Conservation (phyloP, 2,329 filamentous ascomycete species). For the Neonectria faginata region DNA sequence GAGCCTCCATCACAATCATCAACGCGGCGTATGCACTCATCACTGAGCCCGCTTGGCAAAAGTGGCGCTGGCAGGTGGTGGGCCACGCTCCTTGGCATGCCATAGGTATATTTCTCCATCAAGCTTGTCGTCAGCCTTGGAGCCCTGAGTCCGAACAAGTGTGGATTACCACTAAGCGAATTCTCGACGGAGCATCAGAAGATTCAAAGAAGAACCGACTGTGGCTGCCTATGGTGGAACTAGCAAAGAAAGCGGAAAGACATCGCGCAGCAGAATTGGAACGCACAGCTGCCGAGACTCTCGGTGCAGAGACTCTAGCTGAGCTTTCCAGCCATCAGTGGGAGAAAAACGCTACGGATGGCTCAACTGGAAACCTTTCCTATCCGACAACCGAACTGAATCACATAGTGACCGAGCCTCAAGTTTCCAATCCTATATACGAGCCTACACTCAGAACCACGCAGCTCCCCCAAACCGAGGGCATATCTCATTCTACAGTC, state of each 20-base stretch:
- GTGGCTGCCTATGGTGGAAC: conserved; percentile 34
- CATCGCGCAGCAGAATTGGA: conserved; percentile 30
- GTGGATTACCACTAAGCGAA: conserved; percentile 32
- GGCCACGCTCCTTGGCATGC: conserved; percentile 47
- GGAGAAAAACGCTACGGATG: background rate
- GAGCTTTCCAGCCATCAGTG: background rate
- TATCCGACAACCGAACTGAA: conserved; percentile 22
- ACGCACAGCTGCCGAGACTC: conserved; percentile 13
- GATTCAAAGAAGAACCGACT: conserved; percentile 24
- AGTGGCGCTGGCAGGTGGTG: conserved; percentile 48
- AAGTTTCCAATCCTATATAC: conserved; percentile 15
- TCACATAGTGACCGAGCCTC: conserved; percentile 22
- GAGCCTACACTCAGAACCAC: conserved; percentile 16
- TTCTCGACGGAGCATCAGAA: conserved; percentile 20
- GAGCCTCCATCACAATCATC: conserved; percentile 33
- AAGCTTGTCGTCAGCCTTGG: conserved; percentile 39
- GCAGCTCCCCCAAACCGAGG: conserved; percentile 6
- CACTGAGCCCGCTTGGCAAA: conserved; percentile 37
- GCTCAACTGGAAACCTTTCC: background rate
- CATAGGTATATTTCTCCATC: conserved; percentile 40
- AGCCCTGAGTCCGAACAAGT: conserved; percentile 37
- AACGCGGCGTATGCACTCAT: conserved; percentile 38
- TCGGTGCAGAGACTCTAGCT: background rate
- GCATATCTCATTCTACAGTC: background rate
- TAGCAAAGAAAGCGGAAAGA: conserved; percentile 24